Evolutionary conservation across 257 asterid genomes (phyloP), one percentile per base, ranked within the genome.

Genomic region (Salvia splendens): DNA sequence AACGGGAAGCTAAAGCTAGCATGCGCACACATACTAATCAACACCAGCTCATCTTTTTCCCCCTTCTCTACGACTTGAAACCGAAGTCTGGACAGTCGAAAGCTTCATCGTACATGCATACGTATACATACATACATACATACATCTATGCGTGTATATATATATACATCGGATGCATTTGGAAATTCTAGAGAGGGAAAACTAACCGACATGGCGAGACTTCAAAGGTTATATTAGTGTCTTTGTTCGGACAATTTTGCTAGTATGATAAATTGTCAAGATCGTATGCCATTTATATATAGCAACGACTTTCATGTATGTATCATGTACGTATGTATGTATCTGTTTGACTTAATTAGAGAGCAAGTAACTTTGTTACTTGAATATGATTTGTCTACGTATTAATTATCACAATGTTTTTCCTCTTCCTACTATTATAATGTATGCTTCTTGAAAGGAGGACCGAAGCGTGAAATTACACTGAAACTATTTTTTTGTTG

Each of bases 181-280:
- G 57, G 11, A 68, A 49, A 56, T 55, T 68, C 20, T 12, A 54
- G 56, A 46, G 5, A 49, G 66, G 69, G 69, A 69, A 24, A 67
- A n/a, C 76, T 80, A 7, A 83, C 85, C 84, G 81, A 75, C 85
- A 76, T 80, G 40, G 33, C 38, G 65, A 57, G 80, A 8, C 5
- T 50, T 15, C 30, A 24, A 24, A 24, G 30, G 30, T n/a, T n/a
- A 24, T 24, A 24, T 33, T 33, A 5, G 6, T 8, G 16, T 68
- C 65, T 45, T 20, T 40, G 48, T 58, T n/a, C 24, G n/a, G 8
- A 71, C 56, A 69, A 51, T 64, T 24, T 24, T 24, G 30, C 30
- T 24, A 24, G 30, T 24, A 24, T 24, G 30, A 24, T 24, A 24
- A 24, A 24, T 24, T 24, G 30, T 24, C 30, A 24, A 24, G 30